phyloP scores from a whole-genome alignment of 495 filamentous ascomycete genomes.

The Trichoderma virens region DNA sequence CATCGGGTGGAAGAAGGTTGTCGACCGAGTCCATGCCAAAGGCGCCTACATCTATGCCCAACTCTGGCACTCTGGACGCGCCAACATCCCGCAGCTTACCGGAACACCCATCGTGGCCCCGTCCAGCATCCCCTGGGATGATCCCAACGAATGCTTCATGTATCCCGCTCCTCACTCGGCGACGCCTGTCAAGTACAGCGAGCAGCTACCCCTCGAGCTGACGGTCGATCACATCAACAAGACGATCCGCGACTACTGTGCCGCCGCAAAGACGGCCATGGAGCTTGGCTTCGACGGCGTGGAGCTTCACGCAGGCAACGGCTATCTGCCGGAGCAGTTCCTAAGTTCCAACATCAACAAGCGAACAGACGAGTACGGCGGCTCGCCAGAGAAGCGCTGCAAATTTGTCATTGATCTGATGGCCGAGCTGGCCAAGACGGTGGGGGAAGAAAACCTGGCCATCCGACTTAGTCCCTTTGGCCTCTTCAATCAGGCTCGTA shows the following conservation, averaged over 20 bases:
- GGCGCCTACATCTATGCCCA: slow-evolving; percentile 47
- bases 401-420: slow-evolving; percentile 41
- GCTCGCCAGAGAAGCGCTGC: slow-evolving; percentile 42
- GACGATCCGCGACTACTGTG: slow-evolving; percentile 28
- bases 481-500: slow-evolving; percentile 40
- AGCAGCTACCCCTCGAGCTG: slow-evolving; percentile 34
- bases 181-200: slow-evolving; percentile 9
- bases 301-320: slow-evolving; percentile 50
- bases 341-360: slow-evolving; percentile 42
- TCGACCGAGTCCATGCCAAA: slow-evolving; percentile 46
- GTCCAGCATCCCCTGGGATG: slow-evolving; percentile 14
- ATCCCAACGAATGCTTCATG: not conserved
- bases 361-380: slow-evolving; percentile 45
- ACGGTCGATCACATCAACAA: slow-evolving; percentile 37
- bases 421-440: slow-evolving; percentile 23
- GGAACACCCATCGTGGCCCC: slow-evolving; percentile 20
- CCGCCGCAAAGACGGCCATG: slow-evolving; percentile 29
- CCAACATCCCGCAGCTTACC: slow-evolving; percentile 37
- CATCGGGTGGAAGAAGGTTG: slow-evolving; percentile 42
- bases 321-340: slow-evolving; percentile 51
- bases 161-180: slow-evolving; percentile 14
- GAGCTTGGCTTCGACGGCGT: slow-evolving; percentile 45
- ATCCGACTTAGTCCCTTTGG: slow-evolving; percentile 44
- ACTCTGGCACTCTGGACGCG: slow-evolving; percentile 46
- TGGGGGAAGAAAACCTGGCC: slow-evolving; percentile 32